phyloP scores from a whole-genome alignment of 2,329 filamentous ascomycete species.

The Fusarium heterosporum region DNA sequence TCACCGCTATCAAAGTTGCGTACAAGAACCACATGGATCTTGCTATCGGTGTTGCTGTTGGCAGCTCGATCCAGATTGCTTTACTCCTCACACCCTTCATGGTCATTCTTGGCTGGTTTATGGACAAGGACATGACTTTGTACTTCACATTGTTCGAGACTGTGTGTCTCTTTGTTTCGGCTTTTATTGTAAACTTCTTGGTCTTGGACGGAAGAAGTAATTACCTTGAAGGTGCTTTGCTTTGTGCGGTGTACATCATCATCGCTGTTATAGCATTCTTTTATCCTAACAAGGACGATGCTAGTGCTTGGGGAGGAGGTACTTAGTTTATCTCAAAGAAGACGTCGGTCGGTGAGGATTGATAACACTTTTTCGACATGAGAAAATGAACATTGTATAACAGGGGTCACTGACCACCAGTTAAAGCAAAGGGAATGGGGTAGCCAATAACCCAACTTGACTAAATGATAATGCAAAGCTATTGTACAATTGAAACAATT shows the following conservation, averaged over 20 bases:
- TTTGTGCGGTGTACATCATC: slow-evolving; percentile 76
- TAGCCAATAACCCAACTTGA: not conserved
- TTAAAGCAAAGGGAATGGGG: not conserved
- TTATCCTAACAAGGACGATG: slow-evolving; percentile 66
- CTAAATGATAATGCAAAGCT: not conserved
- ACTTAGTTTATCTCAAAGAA: slow-evolving; percentile 2
- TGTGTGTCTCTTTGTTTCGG: slow-evolving; percentile 84
- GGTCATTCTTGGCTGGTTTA: slow-evolving; percentile 78
- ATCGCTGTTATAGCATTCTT: slow-evolving; percentile 75
- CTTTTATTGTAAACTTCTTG: slow-evolving; percentile 89
- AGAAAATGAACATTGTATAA: not conserved
- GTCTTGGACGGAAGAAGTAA: slow-evolving; percentile 88
- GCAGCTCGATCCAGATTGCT: slow-evolving; percentile 78
- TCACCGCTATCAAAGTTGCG: slow-evolving; percentile 76
- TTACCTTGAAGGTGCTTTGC: slow-evolving; percentile 81
- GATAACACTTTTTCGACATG: not conserved
- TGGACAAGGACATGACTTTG: slow-evolving; percentile 76
- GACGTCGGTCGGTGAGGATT: slow-evolving; percentile 18
- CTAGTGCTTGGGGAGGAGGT: slow-evolving; percentile 54
- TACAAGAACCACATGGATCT: slow-evolving; percentile 83
- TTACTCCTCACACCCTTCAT: slow-evolving; percentile 77
- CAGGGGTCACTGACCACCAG: not conserved
- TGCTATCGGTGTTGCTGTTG: slow-evolving; percentile 77
- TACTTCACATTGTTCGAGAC: slow-evolving; percentile 93
- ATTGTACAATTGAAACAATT: not conserved